phyloP scores from a whole-genome alignment of 164 flowering plant species.

The Buxus sempervirens region DNA sequence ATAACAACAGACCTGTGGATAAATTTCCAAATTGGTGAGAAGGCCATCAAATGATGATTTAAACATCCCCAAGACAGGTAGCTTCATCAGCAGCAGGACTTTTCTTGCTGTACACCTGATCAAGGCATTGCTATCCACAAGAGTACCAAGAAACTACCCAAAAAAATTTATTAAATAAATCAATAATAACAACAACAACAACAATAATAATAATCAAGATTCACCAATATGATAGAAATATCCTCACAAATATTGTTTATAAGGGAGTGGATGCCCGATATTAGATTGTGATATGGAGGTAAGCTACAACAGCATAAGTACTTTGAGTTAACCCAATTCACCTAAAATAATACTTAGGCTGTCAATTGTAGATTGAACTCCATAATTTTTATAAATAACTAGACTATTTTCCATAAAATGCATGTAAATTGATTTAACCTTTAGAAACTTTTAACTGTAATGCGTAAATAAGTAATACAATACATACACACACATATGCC shows the following conservation, averaged over 20 bases:
- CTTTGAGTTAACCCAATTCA: too few relatives aligned
- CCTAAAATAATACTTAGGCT: too few relatives aligned
- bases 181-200: too few relatives aligned
- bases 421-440: not conserved
- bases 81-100: constrained; percentile 42
- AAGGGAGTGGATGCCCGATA: too few relatives aligned
- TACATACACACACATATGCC: too few relatives aligned
- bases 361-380: too few relatives aligned
- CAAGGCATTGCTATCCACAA: constrained; percentile 35
- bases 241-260: too few relatives aligned
- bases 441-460: not conserved
- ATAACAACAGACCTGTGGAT: constrained; percentile 55
- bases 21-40: constrained; percentile 45
- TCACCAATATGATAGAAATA: too few relatives aligned
- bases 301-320: too few relatives aligned
- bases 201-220: not conserved
- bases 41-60: constrained; percentile 45
- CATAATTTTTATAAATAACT: too few relatives aligned
- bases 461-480: too few relatives aligned
- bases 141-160: constrained; percentile 60
- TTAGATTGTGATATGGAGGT: too few relatives aligned
- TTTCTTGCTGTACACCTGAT: constrained; percentile 56
- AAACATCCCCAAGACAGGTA: constrained; percentile 36
- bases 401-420: not conserved
- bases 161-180: not conserved